Conservation (phyloP, 2,329 filamentous ascomycete species). For the Penicillium sp. region DNA sequence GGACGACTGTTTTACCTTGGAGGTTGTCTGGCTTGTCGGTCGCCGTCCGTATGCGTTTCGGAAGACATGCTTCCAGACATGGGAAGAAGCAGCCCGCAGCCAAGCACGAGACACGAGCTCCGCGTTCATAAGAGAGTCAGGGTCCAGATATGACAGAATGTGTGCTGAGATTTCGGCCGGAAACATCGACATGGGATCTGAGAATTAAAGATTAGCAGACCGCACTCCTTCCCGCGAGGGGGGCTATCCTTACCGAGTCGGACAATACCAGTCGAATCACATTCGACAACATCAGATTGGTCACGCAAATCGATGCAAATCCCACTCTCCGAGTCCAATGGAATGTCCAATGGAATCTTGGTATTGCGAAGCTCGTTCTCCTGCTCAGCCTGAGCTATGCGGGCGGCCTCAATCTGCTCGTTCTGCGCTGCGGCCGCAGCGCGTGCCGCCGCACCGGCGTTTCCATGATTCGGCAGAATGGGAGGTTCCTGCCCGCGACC, state of each 20-base stretch:
- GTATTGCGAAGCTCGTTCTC: constrained; percentile 32
- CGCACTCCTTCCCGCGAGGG: neutral
- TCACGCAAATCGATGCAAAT: constrained; percentile 47
- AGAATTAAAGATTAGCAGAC: constrained; percentile 15
- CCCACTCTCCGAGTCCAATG: constrained; percentile 48
- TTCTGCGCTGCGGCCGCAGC: constrained; percentile 51
- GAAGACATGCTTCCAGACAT: constrained; percentile 63
- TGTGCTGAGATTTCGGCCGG: constrained; percentile 58
- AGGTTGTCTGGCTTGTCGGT: constrained; percentile 35
- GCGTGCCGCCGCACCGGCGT: constrained; percentile 45
- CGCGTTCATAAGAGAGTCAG: constrained; percentile 52
- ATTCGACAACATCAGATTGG: constrained; percentile 34
- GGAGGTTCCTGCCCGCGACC: constrained; percentile 39
- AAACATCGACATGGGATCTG: constrained; percentile 54
- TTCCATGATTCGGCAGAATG: constrained; percentile 39
- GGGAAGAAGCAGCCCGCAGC: constrained; percentile 54
- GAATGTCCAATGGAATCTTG: constrained; percentile 37
- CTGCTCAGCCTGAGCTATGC: constrained; percentile 30
- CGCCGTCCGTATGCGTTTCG: constrained; percentile 51
- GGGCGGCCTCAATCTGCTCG: constrained; percentile 29
- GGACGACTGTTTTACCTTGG: constrained; percentile 48
- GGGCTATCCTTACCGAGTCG: constrained; percentile 33
- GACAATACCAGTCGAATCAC: constrained; percentile 33
- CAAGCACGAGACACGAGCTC: constrained; percentile 57
- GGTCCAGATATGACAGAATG: constrained; percentile 59